phyloP scores from a whole-genome alignment of 164 flowering plant genomes.

The Macadamia tetraphylla region DNA sequence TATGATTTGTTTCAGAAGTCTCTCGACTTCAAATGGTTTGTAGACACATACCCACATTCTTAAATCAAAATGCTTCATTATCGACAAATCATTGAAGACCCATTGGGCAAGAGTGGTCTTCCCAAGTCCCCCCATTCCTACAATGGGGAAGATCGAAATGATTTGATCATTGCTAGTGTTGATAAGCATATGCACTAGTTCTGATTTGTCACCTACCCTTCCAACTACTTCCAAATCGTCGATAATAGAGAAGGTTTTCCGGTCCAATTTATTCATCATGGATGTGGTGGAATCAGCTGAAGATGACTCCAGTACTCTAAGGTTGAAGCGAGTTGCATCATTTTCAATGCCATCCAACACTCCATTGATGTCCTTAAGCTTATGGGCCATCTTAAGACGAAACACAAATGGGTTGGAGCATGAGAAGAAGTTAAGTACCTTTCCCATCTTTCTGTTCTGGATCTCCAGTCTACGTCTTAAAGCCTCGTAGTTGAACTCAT shows the following conservation, averaged over 20 bases:
- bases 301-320: background rate
- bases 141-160: background rate
- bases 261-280: background rate
- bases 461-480: background rate
- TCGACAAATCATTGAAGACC: background rate
- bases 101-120: slow-evolving; percentile 3
- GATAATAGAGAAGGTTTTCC: background rate
- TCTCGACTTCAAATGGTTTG: background rate
- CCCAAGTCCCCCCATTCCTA: slow-evolving; percentile 1
- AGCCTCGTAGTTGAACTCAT: background rate
- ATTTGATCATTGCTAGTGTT: background rate
- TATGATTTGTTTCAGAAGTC: background rate
- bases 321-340: background rate
- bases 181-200: background rate
- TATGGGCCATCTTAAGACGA: background rate
- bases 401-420: background rate
- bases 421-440: slow-evolving; percentile 4
- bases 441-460: background rate
- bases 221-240: background rate
- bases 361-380: background rate
- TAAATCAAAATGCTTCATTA: background rate
- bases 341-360: background rate
- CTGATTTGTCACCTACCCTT: background rate
- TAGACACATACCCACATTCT: background rate
- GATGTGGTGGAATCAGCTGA: background rate